phyloP scores from a whole-genome alignment of 495 filamentous ascomycete genomes.

The Penicillium malachiteum region DNA sequence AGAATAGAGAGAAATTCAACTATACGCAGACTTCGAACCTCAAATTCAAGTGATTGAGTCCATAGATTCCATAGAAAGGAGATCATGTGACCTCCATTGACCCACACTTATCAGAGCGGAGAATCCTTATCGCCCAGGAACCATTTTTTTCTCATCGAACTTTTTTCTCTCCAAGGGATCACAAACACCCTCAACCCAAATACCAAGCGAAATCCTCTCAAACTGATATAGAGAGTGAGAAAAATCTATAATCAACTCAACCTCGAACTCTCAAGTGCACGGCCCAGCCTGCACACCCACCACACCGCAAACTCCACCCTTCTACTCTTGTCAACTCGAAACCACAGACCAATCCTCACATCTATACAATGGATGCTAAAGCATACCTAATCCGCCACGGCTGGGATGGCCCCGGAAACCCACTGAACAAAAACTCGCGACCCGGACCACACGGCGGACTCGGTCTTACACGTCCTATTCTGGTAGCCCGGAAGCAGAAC shows the following conservation, averaged over 20 bases:
- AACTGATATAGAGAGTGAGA: too few relatives aligned
- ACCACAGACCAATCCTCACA: not conserved
- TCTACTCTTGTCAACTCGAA: not conserved
- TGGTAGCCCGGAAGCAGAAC: constrained; percentile 66
- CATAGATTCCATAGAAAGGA: too few relatives aligned
- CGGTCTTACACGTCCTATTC: constrained; percentile 66
- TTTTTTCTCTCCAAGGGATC: not conserved
- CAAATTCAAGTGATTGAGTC: too few relatives aligned
- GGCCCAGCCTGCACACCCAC: not conserved
- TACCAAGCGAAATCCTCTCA: too few relatives aligned
- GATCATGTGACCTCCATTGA: not conserved
- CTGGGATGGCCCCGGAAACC: constrained; percentile 74
- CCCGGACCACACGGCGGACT: constrained; percentile 59
- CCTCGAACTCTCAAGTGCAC: too few relatives aligned
- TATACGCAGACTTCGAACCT: too few relatives aligned
- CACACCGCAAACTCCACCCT: not conserved
- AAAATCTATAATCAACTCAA: not conserved
- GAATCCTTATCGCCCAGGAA: not conserved
- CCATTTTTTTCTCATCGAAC: not conserved
- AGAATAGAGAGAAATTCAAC: too few relatives aligned
- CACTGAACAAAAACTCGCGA: constrained; percentile 64
- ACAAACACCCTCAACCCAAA: not conserved
- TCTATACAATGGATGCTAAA: constrained; percentile 58
- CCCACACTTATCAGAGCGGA: not conserved
- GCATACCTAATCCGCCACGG: constrained; percentile 73